Percentiles rank a stretch among this genome's conserved stretches.
These are phyloP conservation scores for Clavariopsis aquatica DNA, from an alignment of 495 filamentous ascomycete genomes.

Conservation along the genomic window DNA sequence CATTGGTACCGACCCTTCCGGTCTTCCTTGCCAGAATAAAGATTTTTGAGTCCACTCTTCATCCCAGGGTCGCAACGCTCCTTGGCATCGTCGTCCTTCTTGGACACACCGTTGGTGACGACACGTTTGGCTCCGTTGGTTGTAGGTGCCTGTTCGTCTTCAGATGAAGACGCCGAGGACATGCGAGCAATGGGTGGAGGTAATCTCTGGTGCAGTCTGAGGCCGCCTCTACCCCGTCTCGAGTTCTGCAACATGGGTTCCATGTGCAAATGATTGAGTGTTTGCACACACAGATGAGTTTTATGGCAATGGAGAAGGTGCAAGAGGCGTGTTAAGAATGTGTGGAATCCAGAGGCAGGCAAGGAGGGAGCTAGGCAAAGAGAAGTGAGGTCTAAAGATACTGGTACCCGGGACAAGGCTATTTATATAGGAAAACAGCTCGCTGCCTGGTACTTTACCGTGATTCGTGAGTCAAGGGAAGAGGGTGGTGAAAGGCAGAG, in stretches of 20 bases:
- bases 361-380: not conserved
- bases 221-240: not conserved
- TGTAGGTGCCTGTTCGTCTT: conserved; percentile 11
- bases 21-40: conserved; percentile 46
- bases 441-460: conserved; percentile 7
- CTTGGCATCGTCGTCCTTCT: conserved; percentile 12
- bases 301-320: not conserved
- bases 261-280: not conserved
- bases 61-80: conserved; percentile 32
- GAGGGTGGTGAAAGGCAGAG: not conserved
- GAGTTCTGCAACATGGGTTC: not conserved
- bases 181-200: not conserved
- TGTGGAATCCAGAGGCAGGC: not conserved
- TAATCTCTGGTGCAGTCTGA: not conserved
- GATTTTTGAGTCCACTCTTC: conserved; percentile 31
- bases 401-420: not conserved
- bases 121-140: conserved; percentile 13
- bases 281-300: not conserved
- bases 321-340: not conserved
- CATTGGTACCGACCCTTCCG: conserved; percentile 48
- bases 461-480: conserved; percentile 11
- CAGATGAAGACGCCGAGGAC: conserved; percentile 4
- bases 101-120: conserved; percentile 1
- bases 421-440: conserved; percentile 12
- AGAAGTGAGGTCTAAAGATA: not conserved